Conservation (phyloP, 441 rosid genomes). For the Iberis amara region DNA sequence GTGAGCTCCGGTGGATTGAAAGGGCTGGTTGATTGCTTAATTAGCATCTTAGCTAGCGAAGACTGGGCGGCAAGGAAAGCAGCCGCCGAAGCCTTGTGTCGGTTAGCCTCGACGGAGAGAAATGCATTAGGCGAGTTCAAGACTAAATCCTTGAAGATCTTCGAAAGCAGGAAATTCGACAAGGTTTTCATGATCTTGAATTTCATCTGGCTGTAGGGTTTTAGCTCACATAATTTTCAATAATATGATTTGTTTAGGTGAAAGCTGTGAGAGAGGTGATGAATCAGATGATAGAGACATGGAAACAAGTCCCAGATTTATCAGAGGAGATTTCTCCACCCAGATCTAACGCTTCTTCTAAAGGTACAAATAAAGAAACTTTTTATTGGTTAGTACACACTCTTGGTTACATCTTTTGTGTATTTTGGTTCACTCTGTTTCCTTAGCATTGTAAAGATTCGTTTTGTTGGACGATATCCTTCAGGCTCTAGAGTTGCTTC, state of each 20-base stretch:
- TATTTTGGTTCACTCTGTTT: background rate
- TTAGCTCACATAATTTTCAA: background rate
- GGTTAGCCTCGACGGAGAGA: constrained; percentile 65
- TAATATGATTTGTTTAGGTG: constrained; percentile 48
- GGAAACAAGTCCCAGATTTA: constrained; percentile 85
- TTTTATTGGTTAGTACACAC: constrained; percentile 7
- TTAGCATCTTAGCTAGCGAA: constrained; percentile 56
- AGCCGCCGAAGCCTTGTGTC: constrained; percentile 72
- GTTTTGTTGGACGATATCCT: constrained; percentile 39
- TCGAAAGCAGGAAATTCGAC: constrained; percentile 69
- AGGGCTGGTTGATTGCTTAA: constrained; percentile 54
- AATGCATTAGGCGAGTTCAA: constrained; percentile 62
- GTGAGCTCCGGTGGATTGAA: constrained; percentile 35
- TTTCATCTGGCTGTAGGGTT: too few species aligned
- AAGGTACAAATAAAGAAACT: constrained; percentile 40
- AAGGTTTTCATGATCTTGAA: background rate
- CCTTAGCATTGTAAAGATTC: background rate
- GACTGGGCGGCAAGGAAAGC: constrained; percentile 91
- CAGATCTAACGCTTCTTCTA: constrained; percentile 55
- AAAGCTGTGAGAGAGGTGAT: constrained; percentile 90
- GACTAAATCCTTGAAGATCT: constrained; percentile 52
- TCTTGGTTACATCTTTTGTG: constrained; percentile 12
- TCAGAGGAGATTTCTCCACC: constrained; percentile 65
- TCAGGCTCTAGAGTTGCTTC: constrained; percentile 39
- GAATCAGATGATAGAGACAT: constrained; percentile 73